These are phyloP conservation scores for Boletales sp. DNA, from an alignment of 768 basidiomycete species.

Conservation along the genomic window DNA sequence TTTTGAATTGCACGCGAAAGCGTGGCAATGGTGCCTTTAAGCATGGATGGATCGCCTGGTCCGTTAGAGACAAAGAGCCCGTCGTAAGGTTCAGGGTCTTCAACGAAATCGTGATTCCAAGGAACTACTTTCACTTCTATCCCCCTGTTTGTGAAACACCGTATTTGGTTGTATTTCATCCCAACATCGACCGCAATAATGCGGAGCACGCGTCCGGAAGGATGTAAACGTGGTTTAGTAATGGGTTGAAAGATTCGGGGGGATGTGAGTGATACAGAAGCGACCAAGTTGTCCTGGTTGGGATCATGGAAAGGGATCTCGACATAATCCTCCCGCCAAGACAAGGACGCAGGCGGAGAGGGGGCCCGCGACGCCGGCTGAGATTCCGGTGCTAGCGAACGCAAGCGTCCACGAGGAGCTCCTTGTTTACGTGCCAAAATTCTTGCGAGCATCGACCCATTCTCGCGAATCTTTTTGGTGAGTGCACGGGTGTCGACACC, in stretches of 20 bases:
- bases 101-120: slow-evolving; percentile 91
- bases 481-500: slow-evolving; percentile 96
- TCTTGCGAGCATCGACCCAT: slow-evolving; percentile 89
- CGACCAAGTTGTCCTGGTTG: slow-evolving; percentile 87
- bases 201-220: slow-evolving; percentile 75
- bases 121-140: slow-evolving; percentile 96
- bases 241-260: slow-evolving; percentile 70
- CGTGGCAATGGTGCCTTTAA: slow-evolving; percentile 64
- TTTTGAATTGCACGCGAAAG: slow-evolving; percentile 66
- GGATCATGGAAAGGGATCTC: slow-evolving; percentile 85
- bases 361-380: slow-evolving; percentile 45
- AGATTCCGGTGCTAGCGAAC: slow-evolving; percentile 34
- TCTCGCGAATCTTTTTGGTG: slow-evolving; percentile 93
- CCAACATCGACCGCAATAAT: slow-evolving; percentile 94
- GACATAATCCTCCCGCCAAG: slow-evolving; percentile 83
- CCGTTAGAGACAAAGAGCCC: slow-evolving; percentile 98
- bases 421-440: slow-evolving; percentile 63
- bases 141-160: slow-evolving; percentile 90
- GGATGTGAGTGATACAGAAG: slow-evolving; percentile 70
- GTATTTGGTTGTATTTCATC: slow-evolving; percentile 99
- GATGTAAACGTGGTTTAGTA: slow-evolving; percentile 57
- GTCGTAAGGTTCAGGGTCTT: slow-evolving; percentile 79
- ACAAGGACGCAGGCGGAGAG: slow-evolving; percentile 47
- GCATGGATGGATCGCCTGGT: slow-evolving; percentile 92
- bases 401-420: slow-evolving; percentile 37